Percentiles rank a stretch among this genome's conserved stretches.
These are phyloP conservation scores for Oldenlandia corymbosa DNA, from an alignment of 257 asterid species.

Conservation along the genomic window DNA sequence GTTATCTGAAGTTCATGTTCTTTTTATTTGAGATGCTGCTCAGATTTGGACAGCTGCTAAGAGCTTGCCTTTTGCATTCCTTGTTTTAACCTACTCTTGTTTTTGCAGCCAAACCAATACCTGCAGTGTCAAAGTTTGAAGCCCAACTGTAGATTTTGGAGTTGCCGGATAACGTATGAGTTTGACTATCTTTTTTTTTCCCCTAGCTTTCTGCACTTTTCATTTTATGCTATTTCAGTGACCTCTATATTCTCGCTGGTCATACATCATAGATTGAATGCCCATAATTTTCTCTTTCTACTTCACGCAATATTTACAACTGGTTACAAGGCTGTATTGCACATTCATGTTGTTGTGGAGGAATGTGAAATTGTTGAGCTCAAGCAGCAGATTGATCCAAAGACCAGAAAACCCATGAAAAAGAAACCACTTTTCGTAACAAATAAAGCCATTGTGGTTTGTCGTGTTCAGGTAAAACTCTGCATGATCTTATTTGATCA, in stretches of 20 bases:
- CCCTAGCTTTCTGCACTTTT: not conserved
- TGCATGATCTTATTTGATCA: not conserved
- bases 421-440: conserved; percentile 88
- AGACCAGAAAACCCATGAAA: conserved; percentile 67
- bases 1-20: not conserved
- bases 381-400: conserved; percentile 71
- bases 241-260: not conserved
- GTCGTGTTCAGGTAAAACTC: conserved; percentile 70
- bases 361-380: conserved; percentile 93
- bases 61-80: not conserved
- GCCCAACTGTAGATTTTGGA: conserved; percentile 90
- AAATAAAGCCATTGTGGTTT: conserved; percentile 67
- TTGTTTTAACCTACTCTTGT: conserved; percentile 1
- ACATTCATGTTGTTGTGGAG: conserved; percentile 82
- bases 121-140: conserved; percentile 68
- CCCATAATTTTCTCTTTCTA: not conserved
- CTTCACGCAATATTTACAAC: conserved; percentile 88
- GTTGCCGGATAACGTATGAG: conserved; percentile 77
- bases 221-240: conserved; percentile 14
- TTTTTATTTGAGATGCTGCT: not conserved
- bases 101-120: conserved; percentile 66
- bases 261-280: not conserved
- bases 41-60: not conserved
- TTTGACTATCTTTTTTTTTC: not conserved
- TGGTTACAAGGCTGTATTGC: conserved; percentile 98